A percentile compares a stretch with the other conserved stretches of the same genome.
Evolutionary conservation across 352 stramenopile species (phyloP).

Genomic region (Phytopythium litorale): DNA sequence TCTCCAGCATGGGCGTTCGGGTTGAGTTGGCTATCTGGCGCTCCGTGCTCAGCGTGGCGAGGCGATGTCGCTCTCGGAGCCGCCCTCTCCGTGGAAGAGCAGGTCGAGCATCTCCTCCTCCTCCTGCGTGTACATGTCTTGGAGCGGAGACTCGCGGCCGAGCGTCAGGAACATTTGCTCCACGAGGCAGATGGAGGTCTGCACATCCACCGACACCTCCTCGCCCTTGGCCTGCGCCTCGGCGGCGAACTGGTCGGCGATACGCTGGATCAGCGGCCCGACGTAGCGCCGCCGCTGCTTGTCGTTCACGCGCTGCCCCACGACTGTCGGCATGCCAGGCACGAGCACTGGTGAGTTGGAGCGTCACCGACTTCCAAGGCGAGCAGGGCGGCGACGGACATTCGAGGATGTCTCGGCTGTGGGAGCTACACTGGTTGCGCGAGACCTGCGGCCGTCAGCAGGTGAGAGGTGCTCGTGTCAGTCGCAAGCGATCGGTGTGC

Average conservation of each 20-base stretch:
- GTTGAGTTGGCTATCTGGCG: background rate
- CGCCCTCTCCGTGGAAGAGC: slow-evolving; percentile 28
- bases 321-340: slow-evolving; percentile 15
- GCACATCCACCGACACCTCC: slow-evolving; percentile 56
- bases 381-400: slow-evolving; percentile 23
- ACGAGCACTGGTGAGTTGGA: background rate
- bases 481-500: background rate
- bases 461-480: background rate
- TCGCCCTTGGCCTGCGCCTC: slow-evolving; percentile 21
- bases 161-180: slow-evolving; percentile 57
- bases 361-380: background rate
- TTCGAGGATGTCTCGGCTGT: slow-evolving; percentile 50
- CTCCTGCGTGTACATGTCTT: slow-evolving; percentile 77
- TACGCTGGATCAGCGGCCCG: slow-evolving; percentile 29
- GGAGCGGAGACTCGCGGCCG: slow-evolving; percentile 51
- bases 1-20: background rate
- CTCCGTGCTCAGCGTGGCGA: background rate
- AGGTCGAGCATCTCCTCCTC: slow-evolving; percentile 71
- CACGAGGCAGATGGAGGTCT: slow-evolving; percentile 63
- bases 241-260: slow-evolving; percentile 31
- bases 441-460: slow-evolving; percentile 23
- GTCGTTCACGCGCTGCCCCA: slow-evolving; percentile 31
- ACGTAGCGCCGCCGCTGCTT: slow-evolving; percentile 34
- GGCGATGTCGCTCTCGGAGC: background rate
- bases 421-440: slow-evolving; percentile 47